Base-by-base conservation (phyloP, 176 grass and related monocot genomes). In the Musa itinerans region DNA sequence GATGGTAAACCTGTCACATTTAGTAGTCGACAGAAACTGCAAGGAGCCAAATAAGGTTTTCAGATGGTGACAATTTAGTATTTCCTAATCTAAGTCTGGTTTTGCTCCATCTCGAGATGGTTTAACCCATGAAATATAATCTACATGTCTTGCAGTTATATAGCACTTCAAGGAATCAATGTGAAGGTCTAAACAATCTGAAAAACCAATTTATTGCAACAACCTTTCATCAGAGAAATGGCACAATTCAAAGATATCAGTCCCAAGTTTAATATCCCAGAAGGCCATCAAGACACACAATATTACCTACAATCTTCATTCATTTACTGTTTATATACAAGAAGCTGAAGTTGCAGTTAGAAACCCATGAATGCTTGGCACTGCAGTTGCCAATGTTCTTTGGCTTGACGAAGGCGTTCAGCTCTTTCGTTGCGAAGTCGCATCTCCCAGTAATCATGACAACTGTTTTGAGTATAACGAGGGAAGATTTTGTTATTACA, bases 361-460 rank as follows among this genome's bases (percentile, higher is more conserved):
- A 92, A 82, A 19, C 89, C 89, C 85, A 96, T 77, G 69, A 96
- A 92, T 69, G 83, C 78, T 69, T 78, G 88, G 69, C 85, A 82
- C 57, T 87, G 86, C 11, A 75, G 71, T 12, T 89, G 83, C 92
- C 92, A 92, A 10, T 92, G 87, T 72, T 92, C 87, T 78, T 96
- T 96, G n/a, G 83, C 78, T 72, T 82, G 81, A 24, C 83, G 92
- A 73, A 96, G 82, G 29, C 87, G 86, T 27, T 96, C 83, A 15
- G 83, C 78, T 75, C 87, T 79, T 83, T 96, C 92, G 21, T 76
- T 82, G 55, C 75, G 54, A 50, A 79, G 62, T 21, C 89, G 62
- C 17, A 79, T 77, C 73, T 88, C 78, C 92, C 89, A 96, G 14
- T 89, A 89, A 25, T 92, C 85, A 9, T 87, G 89, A 74, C 87